Base-by-base conservation (phyloP, 192 early-diverging fungal species). In the Mycoemilia scoparia region DNA sequence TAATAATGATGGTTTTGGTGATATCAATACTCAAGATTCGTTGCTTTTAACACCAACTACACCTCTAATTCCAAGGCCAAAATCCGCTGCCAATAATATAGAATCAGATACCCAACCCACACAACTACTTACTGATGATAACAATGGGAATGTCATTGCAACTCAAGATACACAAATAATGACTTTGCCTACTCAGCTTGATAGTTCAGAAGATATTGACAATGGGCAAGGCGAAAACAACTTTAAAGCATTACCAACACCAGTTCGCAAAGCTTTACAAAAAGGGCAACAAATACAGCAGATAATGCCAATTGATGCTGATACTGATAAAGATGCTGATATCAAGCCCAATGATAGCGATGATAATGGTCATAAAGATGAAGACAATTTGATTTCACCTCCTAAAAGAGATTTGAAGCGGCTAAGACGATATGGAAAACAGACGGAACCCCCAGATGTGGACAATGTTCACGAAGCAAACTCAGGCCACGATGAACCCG, bases 1-100 rank as follows among this genome's bases (percentile, higher is more conserved):
- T 22, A 61, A 51, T 6, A 51, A 61, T 34, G 59, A 61, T 32
- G n/a, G n/a, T 23, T 18, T 38, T 5, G 44, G 36, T 11, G 11
- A 20, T 4, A 20, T 46, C 14, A 41, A 51, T 22, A 61, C 59
- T 6, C 59, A 61, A 36, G 59, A 61, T 32, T 61, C 59, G 23
- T 39, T 61, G 4, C 41, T 61, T 12, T 30, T 61, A 49, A 55
- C 59, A 13, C 59, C 59, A 13, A 45, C 33, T 5, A 22, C 28
- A 14, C 4, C 8, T 23, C 21, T 35, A 4, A 32, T 41, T 36
- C 24, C 14, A 18, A 5, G 14, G 2, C 22, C 36, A 38, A n/a
- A 10, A 12, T 3, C n/a, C 17, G 19, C 28, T 32, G 15, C 8
- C 10, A 4, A 17, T 14, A 4, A 25, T 26, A 5, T 34, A 34